These are phyloP conservation scores for Hygrocybe coccinea DNA, from an alignment of 768 basidiomycete genomes.

Conservation along the genomic window DNA sequence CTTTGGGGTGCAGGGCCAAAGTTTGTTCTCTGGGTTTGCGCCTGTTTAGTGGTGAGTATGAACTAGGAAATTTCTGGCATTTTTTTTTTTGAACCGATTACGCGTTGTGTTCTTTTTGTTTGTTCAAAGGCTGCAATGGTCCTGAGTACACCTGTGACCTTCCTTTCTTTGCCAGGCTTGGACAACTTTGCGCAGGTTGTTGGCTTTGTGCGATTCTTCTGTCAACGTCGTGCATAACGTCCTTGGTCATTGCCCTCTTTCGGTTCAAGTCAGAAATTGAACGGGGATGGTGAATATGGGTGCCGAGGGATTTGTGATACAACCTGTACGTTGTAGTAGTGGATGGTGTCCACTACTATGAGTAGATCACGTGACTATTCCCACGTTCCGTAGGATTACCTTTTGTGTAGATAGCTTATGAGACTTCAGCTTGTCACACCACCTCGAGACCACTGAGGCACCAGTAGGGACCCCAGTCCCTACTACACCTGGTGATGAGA, in stretches of 20 bases:
- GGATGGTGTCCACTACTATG: no score
- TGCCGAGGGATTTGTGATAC: constrained; percentile 50
- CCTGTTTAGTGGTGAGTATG: constrained; percentile 55
- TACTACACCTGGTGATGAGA: no score
- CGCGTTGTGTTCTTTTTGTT: constrained; percentile 5
- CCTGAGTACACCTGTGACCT: constrained; percentile 75
- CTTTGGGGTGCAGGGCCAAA: constrained; percentile 43
- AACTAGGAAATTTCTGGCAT: constrained; percentile 4
- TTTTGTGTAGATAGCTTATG: no score
- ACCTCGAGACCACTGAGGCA: no score
- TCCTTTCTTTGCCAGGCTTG: constrained; percentile 73
- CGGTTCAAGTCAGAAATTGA: constrained; percentile 64
- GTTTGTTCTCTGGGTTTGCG: constrained; percentile 60
- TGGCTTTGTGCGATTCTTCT: constrained; percentile 66
- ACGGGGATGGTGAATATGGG: constrained; percentile 44
- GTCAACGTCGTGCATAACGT: constrained; percentile 63
- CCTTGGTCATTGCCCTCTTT: constrained; percentile 66
- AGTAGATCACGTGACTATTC: no score
- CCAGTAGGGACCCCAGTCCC: no score
- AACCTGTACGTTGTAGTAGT: constrained; percentile 48
- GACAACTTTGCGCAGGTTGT: constrained; percentile 59
- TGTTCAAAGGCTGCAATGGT: constrained; percentile 65
- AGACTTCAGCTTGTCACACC: no score
- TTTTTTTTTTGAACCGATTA: background rate
- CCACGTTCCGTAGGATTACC: no score